Base-by-base conservation (phyloP, 441 rosid genomes). In the Adansonia gregorii region DNA sequence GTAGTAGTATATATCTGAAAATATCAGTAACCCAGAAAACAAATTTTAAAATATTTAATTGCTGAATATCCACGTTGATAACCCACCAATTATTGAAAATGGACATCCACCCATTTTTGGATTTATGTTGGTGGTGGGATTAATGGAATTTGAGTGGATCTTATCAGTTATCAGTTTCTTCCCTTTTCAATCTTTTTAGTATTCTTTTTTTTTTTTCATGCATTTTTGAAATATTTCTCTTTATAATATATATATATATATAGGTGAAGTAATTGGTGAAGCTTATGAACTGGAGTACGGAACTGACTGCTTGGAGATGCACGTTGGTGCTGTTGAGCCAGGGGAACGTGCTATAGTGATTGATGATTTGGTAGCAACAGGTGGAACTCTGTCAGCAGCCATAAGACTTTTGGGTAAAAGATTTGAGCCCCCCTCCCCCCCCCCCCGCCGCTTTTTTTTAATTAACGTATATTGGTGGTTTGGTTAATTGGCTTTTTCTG, bases 341-440 rank as follows among this genome's bases (percentile, higher is more conserved):
- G 90, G 92, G 2, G 99, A 95, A 72, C 97, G 95, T 0, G 94
- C 85, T 17, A 77, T 95, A 61, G 83, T 94, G 35, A 90, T 94
- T 0, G 99, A 95, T 78, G 99, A 95, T 85, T 83, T 95, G 76
- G 95, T 95, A 1, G 99, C 99, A 71, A 95, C 99, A 0, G 99
- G 99, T 0, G 98, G 99, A 49, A 95, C 99, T 45, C 85, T 95
- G 14, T 92, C 94, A 0, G 99, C 99, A 15, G 99, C 97, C 27
- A 94, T 95, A 72, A 88, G 84, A 72, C 95, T 95, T 41, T 52
- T 94, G 79, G 99, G 99, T 91, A 77, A 39, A 31, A 17, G 35
- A 27, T 9, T 10, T 41, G 17, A 1, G 43, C n/a, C 35, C 35
- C 35, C 35, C 35, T 2, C 2, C 35, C 35, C 27, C 27, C 0